Evolutionary conservation across 495 filamentous ascomycete species (phyloP), one percentile per base, ranked within the genome.

Genomic region (Hyaloscypha finlandica): DNA sequence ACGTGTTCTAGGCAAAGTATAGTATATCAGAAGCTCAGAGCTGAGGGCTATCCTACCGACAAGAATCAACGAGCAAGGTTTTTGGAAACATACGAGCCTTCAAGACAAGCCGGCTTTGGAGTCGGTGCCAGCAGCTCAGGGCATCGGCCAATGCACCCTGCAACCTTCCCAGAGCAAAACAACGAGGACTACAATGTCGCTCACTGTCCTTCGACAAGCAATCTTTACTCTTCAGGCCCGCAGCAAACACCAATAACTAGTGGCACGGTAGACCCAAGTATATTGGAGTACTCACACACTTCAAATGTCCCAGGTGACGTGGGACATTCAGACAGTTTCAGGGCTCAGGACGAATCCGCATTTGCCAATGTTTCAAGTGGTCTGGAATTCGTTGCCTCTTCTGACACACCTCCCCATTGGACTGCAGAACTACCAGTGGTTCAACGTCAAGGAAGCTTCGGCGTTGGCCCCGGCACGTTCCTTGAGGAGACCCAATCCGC

Each of bases 11-110:
- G 63, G 3, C 63, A 32, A 6, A 57, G 32, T 22, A 32, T 51
- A 22, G 52, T 65, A 5, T 65, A 65, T 45, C 8, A 9, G 29
- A 65, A 65, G 30, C 33, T 65, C 32, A 58, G 37, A 9, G 37
- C 53, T 19, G 33, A 42, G 37, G 63, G 63, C 19, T 65, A 65
- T 30, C 63, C 63, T 9, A 58, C 63, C 20, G 31, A 59, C 11
- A n/a, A 20, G 20, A 30, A n/a, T 3, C 12, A 51, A 32, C 63
- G 63, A 20, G 42, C 42, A 3, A 20, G 32, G 22, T 19, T 25
- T 20, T 29, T 65, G 54, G 19, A 19, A 32, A 2, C n/a, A 14
- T 25, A 51, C 30, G 52, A 63, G 9, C 42, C 14, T 4, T 48
- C 42, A 48, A 48, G 42, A 19, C 42, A 48, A 48, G 4, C 9